Conservation (phyloP, 1,284 basidiomycete genomes). For the Moesziomyces globuligerus region DNA sequence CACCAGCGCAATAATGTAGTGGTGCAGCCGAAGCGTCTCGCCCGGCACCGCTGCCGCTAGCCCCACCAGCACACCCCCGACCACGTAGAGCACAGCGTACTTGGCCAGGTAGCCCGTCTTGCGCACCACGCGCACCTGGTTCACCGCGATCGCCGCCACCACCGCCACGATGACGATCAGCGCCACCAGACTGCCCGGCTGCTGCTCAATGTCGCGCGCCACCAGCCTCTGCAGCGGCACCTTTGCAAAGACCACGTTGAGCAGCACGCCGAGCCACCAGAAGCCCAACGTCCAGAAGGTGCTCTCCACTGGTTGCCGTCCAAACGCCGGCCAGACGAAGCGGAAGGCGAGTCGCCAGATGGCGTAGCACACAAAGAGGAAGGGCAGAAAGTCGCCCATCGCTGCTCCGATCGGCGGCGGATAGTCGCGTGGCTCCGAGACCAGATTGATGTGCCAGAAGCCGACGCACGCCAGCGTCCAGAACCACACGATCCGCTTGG, state of each 20-base stretch:
- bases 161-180: constrained; percentile 78
- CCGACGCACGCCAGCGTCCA: constrained; percentile 83
- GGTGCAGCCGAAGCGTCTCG: constrained; percentile 67
- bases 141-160: constrained; percentile 69
- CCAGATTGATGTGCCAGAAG: constrained; percentile 85
- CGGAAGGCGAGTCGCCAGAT: constrained; percentile 82
- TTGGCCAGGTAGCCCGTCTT: constrained; percentile 82
- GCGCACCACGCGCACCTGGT: constrained; percentile 83
- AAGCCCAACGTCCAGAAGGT: constrained; percentile 79
- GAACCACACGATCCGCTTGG: constrained; percentile 74
- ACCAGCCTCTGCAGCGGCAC: constrained; percentile 72
- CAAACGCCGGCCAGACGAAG: constrained; percentile 79
- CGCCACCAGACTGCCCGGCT: constrained; percentile 78
- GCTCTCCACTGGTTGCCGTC: constrained; percentile 77
- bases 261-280: constrained; percentile 78
- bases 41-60: constrained; percentile 77
- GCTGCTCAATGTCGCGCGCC: constrained; percentile 75
- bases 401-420: constrained; percentile 72
- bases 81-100: constrained; percentile 71
- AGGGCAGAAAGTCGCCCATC: constrained; percentile 81
- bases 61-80: constrained; percentile 75
- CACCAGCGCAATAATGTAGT: constrained; percentile 78
- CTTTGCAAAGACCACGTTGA: constrained; percentile 64
- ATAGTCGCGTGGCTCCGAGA: constrained; percentile 78
- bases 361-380: constrained; percentile 80